phyloP scores from a whole-genome alignment of 176 grass and related monocot species.

The Oryza coarctata region DNA sequence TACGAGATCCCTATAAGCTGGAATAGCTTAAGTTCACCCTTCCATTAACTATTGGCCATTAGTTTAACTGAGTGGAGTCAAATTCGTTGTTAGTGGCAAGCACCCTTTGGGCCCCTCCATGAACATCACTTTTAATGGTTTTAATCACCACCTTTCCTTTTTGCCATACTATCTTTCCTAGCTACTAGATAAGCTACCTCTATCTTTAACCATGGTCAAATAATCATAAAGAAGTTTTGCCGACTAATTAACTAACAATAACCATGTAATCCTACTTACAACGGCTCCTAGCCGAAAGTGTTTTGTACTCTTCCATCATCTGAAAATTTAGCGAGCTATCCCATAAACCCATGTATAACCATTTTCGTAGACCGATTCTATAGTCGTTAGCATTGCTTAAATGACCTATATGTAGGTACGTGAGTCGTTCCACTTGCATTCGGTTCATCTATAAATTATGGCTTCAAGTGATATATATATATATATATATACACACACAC shows the following conservation, averaged over 20 bases:
- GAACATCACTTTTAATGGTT: constrained; percentile 31
- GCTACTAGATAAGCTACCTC: constrained; percentile 21
- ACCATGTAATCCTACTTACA: not conserved
- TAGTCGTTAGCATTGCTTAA: too few relatives aligned
- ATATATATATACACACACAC: too few relatives aligned
- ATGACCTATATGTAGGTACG: too few relatives aligned
- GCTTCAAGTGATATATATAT: too few relatives aligned
- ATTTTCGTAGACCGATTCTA: too few relatives aligned
- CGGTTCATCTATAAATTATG: too few relatives aligned
- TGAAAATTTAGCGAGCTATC: not conserved
- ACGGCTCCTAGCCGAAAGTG: not conserved
- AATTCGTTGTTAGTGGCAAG: constrained; percentile 79
- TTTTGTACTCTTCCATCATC: not conserved
- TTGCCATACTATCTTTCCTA: constrained; percentile 36
- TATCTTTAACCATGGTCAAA: constrained; percentile 34
- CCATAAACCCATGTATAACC: too few relatives aligned
- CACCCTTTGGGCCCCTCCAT: constrained; percentile 54
- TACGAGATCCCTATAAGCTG: constrained; percentile 43
- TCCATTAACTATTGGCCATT: constrained; percentile 27
- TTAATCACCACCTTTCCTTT: constrained; percentile 49
- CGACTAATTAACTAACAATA: not conserved
- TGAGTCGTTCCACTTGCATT: not conserved
- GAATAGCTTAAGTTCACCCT: constrained; percentile 17
- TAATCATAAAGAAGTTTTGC: constrained; percentile 26
- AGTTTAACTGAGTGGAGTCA: constrained; percentile 25